These are phyloP conservation scores for Phytophthora constricta DNA, from an alignment of 352 stramenopile genomes.

Conservation along the genomic window DNA sequence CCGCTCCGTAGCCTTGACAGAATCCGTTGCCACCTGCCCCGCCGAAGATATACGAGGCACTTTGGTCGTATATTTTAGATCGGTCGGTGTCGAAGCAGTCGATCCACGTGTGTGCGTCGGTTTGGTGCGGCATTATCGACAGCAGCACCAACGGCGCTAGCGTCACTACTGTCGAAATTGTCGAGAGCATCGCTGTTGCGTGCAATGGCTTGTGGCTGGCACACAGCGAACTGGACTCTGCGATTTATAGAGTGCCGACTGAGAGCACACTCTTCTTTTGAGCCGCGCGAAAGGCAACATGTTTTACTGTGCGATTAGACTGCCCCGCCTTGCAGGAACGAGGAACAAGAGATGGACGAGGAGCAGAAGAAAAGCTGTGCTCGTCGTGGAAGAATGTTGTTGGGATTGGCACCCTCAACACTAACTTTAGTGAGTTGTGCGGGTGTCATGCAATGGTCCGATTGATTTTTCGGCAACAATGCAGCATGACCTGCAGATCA, in stretches of 20 bases:
- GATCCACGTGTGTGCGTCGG: conserved; percentile 70
- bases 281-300: conserved; percentile 8
- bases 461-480: no score
- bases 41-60: conserved; percentile 68
- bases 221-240: conserved; percentile 15
- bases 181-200: conserved; percentile 20
- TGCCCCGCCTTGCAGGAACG: conserved; percentile 31
- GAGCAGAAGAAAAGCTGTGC: conserved; percentile 40
- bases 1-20: conserved; percentile 71
- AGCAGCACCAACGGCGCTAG: conserved; percentile 24
- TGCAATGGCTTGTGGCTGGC: conserved; percentile 1
- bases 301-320: conserved; percentile 14
- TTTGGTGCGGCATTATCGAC: conserved; percentile 15
- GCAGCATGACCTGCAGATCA: no score
- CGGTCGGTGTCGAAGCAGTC: conserved; percentile 67
- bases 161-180: conserved; percentile 13
- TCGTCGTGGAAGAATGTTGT: background rate
- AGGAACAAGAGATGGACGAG: conserved; percentile 28
- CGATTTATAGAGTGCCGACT: conserved; percentile 27
- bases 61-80: conserved; percentile 70
- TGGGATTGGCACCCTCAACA: background rate
- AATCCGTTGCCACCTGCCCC: conserved; percentile 67
- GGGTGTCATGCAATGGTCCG: no score
- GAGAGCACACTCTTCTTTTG: background rate
- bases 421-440: no score